phyloP scores from a whole-genome alignment of 208 protist genomes.

The Phytomonas sp. region DNA sequence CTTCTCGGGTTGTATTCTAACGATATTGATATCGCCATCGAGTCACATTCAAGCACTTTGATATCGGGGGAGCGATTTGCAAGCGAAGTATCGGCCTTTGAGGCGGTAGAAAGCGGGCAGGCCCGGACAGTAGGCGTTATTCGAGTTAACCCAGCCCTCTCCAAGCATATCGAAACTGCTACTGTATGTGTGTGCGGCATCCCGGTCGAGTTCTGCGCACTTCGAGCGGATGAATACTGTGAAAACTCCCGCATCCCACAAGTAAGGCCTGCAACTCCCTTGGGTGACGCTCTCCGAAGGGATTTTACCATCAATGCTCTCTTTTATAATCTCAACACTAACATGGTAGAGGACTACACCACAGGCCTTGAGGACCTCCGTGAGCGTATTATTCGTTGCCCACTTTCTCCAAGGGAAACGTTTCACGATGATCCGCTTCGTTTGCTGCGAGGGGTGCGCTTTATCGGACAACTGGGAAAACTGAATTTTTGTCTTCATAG shows the following conservation, averaged over 20 bases:
- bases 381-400: constrained; percentile 82
- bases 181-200: constrained; percentile 85
- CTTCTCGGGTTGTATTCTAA: constrained; percentile 85
- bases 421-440: constrained; percentile 93
- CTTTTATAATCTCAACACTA: constrained; percentile 98
- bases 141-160: constrained; percentile 93
- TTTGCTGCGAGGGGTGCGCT: constrained; percentile 90
- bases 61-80: constrained; percentile 91
- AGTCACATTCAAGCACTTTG: constrained; percentile 29
- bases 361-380: constrained; percentile 87
- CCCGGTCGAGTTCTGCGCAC: constrained; percentile 95
- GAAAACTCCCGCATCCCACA: constrained; percentile 87
- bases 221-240: constrained; percentile 92
- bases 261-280: constrained; percentile 62
- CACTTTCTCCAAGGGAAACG: constrained; percentile 70
- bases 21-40: constrained; percentile 98
- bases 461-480: constrained; percentile 81
- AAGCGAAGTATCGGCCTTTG: constrained; percentile 60
- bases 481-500: constrained; percentile 79
- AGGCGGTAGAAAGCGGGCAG: constrained; percentile 30
- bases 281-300: constrained; percentile 93
- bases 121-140: constrained; percentile 90
- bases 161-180: constrained; percentile 98
- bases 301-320: constrained; percentile 99
- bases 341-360: constrained; percentile 93